These are phyloP conservation scores for Hemerocallis citrina DNA, from an alignment of 106 monocot species.

Conservation along the genomic window DNA sequence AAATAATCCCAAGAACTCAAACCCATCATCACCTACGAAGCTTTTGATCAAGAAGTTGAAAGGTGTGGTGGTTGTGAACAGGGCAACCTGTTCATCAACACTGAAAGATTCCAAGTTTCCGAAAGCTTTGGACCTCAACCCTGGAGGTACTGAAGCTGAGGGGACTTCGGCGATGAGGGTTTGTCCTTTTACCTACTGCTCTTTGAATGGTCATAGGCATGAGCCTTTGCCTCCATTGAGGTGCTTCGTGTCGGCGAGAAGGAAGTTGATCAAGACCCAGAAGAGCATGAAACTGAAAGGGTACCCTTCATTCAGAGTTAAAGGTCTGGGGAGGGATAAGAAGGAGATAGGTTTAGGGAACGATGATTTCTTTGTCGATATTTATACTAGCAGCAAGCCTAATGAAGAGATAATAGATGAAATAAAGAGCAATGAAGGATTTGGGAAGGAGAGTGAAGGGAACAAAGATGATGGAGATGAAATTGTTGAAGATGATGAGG, in stretches of 20 bases:
- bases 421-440: too few relatives aligned
- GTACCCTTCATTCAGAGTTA: constrained; percentile 13
- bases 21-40: constrained; percentile 5
- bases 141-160: constrained; percentile 34
- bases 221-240: constrained; percentile 23
- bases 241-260: constrained; percentile 17
- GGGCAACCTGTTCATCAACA: constrained; percentile 68
- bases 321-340: not conserved
- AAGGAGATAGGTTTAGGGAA: constrained; percentile 3
- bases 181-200: constrained; percentile 56
- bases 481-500: constrained; percentile 12
- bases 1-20: constrained; percentile 2
- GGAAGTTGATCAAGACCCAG: constrained; percentile 25
- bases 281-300: constrained; percentile 22
- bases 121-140: constrained; percentile 34
- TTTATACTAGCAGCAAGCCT: constrained; percentile 2
- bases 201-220: constrained; percentile 44
- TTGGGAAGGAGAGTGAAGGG: too few relatives aligned
- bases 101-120: constrained; percentile 53
- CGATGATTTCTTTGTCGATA: constrained; percentile 40
- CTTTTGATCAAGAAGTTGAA: constrained; percentile 4
- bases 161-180: constrained; percentile 41
- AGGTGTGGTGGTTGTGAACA: not conserved
- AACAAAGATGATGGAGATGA: not conserved
- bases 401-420: not conserved